A percentile compares a stretch with the other conserved stretches of the same genome.
These are phyloP conservation scores for Sordariomycetes sp. DNA, from an alignment of 2,329 filamentous ascomycete species.

Conservation along the genomic window DNA sequence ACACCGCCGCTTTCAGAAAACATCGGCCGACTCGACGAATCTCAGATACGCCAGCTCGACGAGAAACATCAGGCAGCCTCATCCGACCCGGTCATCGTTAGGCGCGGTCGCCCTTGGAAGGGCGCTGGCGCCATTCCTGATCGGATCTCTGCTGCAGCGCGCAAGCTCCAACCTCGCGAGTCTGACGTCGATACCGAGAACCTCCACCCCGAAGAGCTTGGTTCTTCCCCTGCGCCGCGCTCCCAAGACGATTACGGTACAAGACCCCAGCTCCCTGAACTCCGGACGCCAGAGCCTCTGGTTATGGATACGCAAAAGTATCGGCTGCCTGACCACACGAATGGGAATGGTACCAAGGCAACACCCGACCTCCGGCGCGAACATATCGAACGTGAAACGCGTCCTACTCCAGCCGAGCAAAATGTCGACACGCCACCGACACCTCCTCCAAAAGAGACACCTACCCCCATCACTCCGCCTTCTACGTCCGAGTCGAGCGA, in stretches of 20 bases:
- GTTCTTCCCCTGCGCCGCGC: conserved; percentile 10
- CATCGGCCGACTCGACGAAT: conserved; percentile 61
- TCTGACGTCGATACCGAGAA: neutral
- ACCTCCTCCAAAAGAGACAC: conserved; percentile 30
- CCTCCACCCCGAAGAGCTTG: no score
- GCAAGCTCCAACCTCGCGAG: neutral
- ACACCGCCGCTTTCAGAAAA: conserved; percentile 26
- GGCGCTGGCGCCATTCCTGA: conserved; percentile 37
- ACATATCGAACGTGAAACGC: conserved; percentile 42
- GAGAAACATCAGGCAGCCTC: conserved; percentile 53
- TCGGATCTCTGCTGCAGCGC: conserved; percentile 5
- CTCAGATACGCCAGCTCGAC: conserved; percentile 62
- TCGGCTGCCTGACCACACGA: conserved; percentile 59
- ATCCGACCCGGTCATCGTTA: conserved; percentile 40
- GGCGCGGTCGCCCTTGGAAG: conserved; percentile 65
- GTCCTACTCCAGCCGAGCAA: conserved; percentile 21
- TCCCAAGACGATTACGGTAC: conserved; percentile 14
- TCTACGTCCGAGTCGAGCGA: conserved; percentile 24
- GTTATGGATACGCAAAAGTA: conserved; percentile 69
- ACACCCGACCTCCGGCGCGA: conserved; percentile 48
- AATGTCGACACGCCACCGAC: conserved; percentile 21
- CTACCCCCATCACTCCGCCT: conserved; percentile 14
- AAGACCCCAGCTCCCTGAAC: conserved; percentile 38
- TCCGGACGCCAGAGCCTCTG: conserved; percentile 36
- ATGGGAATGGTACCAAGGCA: conserved; percentile 58